Percentiles rank a stretch among this genome's conserved stretches.
Evolutionary conservation across 345 rosid genomes (phyloP).

Genomic region (Moringa oleifera): DNA sequence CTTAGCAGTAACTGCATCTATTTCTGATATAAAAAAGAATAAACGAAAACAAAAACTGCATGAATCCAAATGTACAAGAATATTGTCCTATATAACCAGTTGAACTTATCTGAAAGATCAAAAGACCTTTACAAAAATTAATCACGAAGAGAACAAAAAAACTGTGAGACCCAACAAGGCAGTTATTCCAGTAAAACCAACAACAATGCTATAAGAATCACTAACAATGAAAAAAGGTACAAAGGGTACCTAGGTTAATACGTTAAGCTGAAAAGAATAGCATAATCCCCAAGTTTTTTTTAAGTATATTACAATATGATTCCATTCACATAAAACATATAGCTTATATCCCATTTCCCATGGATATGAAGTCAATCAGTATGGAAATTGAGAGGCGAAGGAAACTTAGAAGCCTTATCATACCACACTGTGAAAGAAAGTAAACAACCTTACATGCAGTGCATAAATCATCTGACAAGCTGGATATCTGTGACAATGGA

Average conservation of each 20-base stretch:
- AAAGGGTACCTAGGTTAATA: neutral
- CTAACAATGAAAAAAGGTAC: too few species aligned
- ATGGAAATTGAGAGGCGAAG: neutral
- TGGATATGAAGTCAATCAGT: neutral
- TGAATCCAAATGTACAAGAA: too few species aligned
- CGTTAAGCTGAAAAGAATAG: neutral
- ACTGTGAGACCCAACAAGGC: too few species aligned
- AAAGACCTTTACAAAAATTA: neutral
- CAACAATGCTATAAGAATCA: too few species aligned
- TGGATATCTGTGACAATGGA: conserved; percentile 51
- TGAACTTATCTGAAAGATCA: too few species aligned
- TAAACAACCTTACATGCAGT: conserved; percentile 77
- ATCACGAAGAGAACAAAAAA: too few species aligned
- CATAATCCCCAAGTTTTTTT: neutral
- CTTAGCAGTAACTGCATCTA: neutral
- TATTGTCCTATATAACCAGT: neutral
- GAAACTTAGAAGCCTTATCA: neutral
- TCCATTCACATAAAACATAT: neutral
- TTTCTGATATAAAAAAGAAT: too few species aligned
- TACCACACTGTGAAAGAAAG: conserved; percentile 1
- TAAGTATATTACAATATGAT: conserved; percentile 1
- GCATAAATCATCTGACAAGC: conserved; percentile 46
- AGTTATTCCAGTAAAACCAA: too few species aligned
- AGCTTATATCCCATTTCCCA: neutral
- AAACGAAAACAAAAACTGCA: too few species aligned